Base-by-base conservation (phyloP, 495 filamentous ascomycete species). In the Copromyces sp. region DNA sequence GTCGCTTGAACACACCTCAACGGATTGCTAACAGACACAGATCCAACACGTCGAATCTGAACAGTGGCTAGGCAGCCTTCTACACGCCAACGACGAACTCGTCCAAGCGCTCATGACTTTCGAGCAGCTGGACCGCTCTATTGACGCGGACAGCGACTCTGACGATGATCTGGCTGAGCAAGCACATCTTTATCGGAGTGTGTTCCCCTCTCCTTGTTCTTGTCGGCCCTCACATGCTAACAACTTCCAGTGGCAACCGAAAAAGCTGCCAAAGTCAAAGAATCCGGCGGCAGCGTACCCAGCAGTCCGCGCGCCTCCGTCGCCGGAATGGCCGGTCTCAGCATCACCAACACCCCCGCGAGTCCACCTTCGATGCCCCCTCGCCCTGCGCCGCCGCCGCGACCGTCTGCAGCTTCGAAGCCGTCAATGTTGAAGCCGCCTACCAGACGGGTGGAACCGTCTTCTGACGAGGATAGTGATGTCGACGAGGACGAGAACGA, bases 121-220 rank as follows among this genome's bases (percentile, higher is more conserved):
- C 78, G 95, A 98, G 81, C 92, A 96, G 69, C 86, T 97, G 35
- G 94, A 99, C 79, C 94, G 95, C 75, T 97, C 95, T 73, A 91
- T 98, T 72, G 94, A 98, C 73, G 94, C 97, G 68, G 95, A 99
- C 80, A 97, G 93, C 76, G 96, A 99, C 78, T 97, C 93, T 69
- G 96, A 98, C 68, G 88, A 89, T 68, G 88, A 90, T 69, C 73
- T 89, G 32, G 85, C 86, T 37, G 82, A 85, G 69, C 87, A 88
- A 74, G 85, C 86, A 4, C 86, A 88, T 70, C 78, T 86, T 40
- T 87, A 87, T 73, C 83, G 84, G 40, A 85, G 86, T 85, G 79
- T 73, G 83, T 69, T 72, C 37, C 53, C 47, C 69, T 41, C 39
- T 39, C 47, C 16, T 53, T 42, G 11, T 65, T 24, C 44, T 14